phyloP scores from a whole-genome alignment of 371 early-diverging fungal species.

The Mucor plumbeus region DNA sequence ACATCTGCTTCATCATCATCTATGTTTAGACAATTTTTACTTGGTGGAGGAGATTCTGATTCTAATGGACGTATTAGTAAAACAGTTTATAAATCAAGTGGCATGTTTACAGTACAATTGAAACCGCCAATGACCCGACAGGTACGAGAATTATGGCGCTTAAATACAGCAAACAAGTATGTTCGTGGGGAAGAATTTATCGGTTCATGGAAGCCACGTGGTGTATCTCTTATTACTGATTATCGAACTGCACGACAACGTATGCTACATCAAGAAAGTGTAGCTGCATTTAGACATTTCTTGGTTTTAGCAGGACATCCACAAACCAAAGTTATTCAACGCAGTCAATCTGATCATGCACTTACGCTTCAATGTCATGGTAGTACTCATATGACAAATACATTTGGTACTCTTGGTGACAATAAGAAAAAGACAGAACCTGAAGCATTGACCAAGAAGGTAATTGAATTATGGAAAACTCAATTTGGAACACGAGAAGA shows the following conservation, averaged over 20 bases:
- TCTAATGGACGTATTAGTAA: conserved; percentile 14
- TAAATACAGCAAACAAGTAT: conserved; percentile 78
- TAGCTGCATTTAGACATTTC: conserved; percentile 55
- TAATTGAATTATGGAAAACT: conserved; percentile 49
- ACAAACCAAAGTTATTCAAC: conserved; percentile 29
- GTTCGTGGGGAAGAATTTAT: conserved; percentile 87
- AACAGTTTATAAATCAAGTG: conserved; percentile 46
- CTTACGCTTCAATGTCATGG: neutral
- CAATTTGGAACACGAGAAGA: conserved; percentile 50
- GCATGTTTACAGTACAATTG: conserved; percentile 57
- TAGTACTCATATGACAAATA: neutral
- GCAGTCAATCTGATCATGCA: conserved; percentile 5
- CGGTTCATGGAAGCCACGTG: conserved; percentile 78
- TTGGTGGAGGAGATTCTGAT: conserved; percentile 5
- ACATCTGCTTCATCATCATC: conserved; percentile 41
- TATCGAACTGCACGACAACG: conserved; percentile 48
- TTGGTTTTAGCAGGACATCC: conserved; percentile 30
- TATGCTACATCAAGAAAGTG: conserved; percentile 48
- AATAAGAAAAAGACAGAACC: conserved; percentile 9
- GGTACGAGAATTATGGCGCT: conserved; percentile 69
- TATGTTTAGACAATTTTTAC: conserved; percentile 38
- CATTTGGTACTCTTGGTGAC: neutral
- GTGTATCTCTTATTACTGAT: conserved; percentile 70
- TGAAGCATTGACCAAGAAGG: conserved; percentile 33
- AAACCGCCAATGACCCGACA: conserved; percentile 64